Percentiles rank a stretch among this genome's conserved stretches.
Evolutionary conservation across 2,329 filamentous ascomycete species (phyloP).

Genomic region (Seiridium unicorne): DNA sequence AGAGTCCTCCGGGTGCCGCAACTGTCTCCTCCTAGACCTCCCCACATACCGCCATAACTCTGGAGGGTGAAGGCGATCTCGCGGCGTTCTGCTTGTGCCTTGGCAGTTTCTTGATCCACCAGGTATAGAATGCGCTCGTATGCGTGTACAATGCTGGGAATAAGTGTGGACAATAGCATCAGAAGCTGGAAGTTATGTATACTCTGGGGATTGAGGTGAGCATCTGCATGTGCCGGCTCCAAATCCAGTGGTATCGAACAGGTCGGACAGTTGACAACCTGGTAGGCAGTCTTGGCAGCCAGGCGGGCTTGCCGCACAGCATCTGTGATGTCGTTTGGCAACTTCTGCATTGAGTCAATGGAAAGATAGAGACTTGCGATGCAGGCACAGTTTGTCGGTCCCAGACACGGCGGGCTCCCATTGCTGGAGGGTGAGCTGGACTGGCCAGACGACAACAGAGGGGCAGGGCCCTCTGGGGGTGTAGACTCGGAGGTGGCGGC

Average conservation of each 20-base stretch:
- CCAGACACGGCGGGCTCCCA: background rate
- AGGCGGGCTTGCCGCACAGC: constrained; percentile 48
- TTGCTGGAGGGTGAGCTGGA: constrained; percentile 15
- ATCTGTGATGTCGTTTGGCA: constrained; percentile 41
- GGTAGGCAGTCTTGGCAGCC: constrained; percentile 47
- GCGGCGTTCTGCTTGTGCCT: constrained; percentile 39
- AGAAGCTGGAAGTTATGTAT: constrained; percentile 55
- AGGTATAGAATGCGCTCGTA: constrained; percentile 54
- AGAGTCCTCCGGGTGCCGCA: constrained; percentile 30
- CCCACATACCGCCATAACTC: constrained; percentile 50
- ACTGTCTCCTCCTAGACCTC: constrained; percentile 18
- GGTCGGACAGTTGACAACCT: constrained; percentile 47
- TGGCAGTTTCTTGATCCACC: constrained; percentile 50
- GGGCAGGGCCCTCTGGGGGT: constrained; percentile 18
- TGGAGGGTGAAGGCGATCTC: constrained; percentile 43
- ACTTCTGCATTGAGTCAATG: constrained; percentile 46
- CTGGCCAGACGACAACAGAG: constrained; percentile 20
- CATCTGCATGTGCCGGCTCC: constrained; percentile 20
- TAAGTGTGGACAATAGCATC: constrained; percentile 57
- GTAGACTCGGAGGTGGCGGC: constrained; percentile 1
- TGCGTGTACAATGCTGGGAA: constrained; percentile 56
- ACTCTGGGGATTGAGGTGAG: constrained; percentile 23
- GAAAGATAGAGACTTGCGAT: constrained; percentile 49
- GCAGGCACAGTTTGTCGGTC: constrained; percentile 39
- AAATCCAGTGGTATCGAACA: constrained; percentile 45